Conservation (phyloP, 73 alveolate genomes). For the Loxodes magnus region DNA sequence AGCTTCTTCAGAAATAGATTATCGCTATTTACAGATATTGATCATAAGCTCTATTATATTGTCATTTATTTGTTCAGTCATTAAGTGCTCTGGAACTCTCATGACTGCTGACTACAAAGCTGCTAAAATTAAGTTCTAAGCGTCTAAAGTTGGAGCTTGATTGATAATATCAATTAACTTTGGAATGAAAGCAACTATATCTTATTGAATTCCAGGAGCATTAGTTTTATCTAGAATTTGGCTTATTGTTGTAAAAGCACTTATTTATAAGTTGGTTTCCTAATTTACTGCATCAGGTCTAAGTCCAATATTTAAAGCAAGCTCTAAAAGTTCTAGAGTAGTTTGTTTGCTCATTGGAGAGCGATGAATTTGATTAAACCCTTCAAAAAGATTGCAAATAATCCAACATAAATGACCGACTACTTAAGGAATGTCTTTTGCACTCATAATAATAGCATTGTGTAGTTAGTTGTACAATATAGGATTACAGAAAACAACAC, state of each 20-base stretch:
- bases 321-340: neutral
- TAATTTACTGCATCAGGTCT: neutral
- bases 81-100: too few species aligned
- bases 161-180: too few species aligned
- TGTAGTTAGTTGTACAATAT: neutral
- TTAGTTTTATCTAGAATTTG: neutral
- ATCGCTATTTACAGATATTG: too few species aligned
- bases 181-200: too few species aligned
- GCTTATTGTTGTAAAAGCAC: conserved; percentile 4
- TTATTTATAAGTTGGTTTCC: conserved; percentile 2
- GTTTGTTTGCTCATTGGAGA: neutral
- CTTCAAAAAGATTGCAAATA: neutral
- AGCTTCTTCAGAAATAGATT: too few species aligned
- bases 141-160: too few species aligned
- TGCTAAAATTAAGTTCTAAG: too few species aligned
- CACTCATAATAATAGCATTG: neutral
- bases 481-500: neutral
- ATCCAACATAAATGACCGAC: conserved; percentile 11
- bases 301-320: neutral
- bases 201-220: too few species aligned
- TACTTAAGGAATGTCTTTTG: neutral
- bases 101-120: too few species aligned
- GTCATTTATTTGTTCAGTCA: too few species aligned
- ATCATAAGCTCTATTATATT: too few species aligned
- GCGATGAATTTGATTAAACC: neutral